Evolutionary conservation across 225 moss, liverwort and hornwort genomes (phyloP).

Genomic region (Antitrichia curtipendula): DNA sequence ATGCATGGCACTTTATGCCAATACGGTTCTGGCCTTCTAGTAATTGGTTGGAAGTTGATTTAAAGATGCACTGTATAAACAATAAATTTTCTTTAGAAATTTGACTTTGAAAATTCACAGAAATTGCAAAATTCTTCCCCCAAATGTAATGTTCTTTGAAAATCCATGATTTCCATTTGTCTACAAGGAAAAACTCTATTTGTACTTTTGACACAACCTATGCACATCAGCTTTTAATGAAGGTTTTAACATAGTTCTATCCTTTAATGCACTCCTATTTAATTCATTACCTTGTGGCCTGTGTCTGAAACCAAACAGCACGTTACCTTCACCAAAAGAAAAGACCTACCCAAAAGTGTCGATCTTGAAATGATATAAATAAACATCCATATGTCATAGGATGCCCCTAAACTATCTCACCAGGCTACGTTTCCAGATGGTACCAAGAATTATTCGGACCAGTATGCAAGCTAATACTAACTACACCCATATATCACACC

Average conservation of each 20-base stretch:
- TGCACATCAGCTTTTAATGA: neutral
- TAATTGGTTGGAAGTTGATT: neutral
- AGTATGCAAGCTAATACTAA: neutral
- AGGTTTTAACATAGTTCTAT: neutral
- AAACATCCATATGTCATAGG: neutral
- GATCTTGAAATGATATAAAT: slow-evolving; percentile 1
- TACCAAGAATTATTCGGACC: neutral
- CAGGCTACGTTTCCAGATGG: neutral
- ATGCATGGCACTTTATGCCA: too few relatives aligned
- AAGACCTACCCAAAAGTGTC: neutral
- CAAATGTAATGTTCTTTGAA: too few relatives aligned
- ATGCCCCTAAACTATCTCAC: neutral
- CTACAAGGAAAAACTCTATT: neutral
- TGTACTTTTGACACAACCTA: neutral
- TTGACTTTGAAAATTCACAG: neutral
- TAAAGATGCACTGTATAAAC: neutral
- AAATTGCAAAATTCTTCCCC: neutral
- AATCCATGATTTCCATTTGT: neutral
- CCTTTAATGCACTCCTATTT: neutral
- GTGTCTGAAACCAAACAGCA: neutral
- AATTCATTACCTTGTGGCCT: neutral
- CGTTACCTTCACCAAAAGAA: neutral
- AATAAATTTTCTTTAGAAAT: neutral
- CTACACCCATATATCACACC: neutral
- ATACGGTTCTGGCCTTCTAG: too few relatives aligned